A percentile compares a stretch with the other conserved stretches of the same genome.
These are phyloP conservation scores for Wickerhamomyces queroliae DNA, from an alignment of 805 yeast genomes.

Conservation along the genomic window DNA sequence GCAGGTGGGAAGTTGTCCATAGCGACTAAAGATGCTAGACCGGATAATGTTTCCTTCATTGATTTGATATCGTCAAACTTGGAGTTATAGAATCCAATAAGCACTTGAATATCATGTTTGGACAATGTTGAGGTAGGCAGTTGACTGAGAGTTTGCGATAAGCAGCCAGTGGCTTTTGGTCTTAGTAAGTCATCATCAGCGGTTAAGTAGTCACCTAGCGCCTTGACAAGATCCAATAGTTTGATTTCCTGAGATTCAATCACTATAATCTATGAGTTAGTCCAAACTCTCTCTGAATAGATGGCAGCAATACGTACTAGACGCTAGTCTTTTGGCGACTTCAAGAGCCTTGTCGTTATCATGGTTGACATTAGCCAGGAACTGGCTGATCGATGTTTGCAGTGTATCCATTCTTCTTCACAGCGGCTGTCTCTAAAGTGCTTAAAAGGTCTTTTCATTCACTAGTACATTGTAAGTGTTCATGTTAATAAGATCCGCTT, in stretches of 20 bases:
- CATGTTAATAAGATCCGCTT: too few species aligned
- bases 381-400: neutral
- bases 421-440: neutral
- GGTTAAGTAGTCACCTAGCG: constrained; percentile 57
- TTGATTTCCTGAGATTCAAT: constrained; percentile 23
- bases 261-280: constrained; percentile 4
- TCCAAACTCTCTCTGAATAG: neutral
- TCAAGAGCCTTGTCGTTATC: neutral
- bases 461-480: too few species aligned
- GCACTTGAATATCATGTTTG: constrained; percentile 32
- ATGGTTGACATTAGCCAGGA: neutral
- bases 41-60: constrained; percentile 44
- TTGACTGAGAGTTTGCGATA: constrained; percentile 31
- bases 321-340: neutral
- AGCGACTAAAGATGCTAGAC: constrained; percentile 43
- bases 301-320: neutral
- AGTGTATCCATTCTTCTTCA: neutral
- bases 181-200: constrained; percentile 51
- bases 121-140: constrained; percentile 25
- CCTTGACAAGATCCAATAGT: constrained; percentile 47
- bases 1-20: constrained; percentile 43
- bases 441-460: too few species aligned
- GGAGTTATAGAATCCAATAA: constrained; percentile 48
- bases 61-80: constrained; percentile 64
- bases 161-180: constrained; percentile 39